Evolutionary conservation across 805 yeast genomes (phyloP), one percentile per base, ranked within the genome.

Genomic region (Cyberlindnera mississippiensis): DNA sequence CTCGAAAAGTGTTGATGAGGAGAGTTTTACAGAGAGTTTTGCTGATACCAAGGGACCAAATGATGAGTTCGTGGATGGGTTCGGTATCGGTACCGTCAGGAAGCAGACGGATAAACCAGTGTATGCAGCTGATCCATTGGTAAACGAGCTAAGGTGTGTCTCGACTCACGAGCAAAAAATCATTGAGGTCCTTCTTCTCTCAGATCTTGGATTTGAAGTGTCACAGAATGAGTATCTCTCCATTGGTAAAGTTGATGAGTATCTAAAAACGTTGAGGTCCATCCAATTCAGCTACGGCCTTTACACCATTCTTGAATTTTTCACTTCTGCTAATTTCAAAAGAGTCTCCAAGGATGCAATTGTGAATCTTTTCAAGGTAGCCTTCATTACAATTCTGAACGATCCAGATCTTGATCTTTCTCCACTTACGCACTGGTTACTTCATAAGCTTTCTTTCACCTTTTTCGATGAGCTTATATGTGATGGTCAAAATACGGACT

Each of bases 81-180:
- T 57, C 46, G 58, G 52, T 17, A 33, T 57, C 46, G 58, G 52
- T 16, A 33, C 28, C 2, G 47, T 57, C 5, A 40, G 59, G 42
- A 54, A 44, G 18, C 52, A 43, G n/a, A 37, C 37, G 3, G 44
- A 45, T 4, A 12, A 24, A n/a, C 4, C 17, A 2, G 20, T 11
- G 12, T 26, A 9, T 4, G 20, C 41, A 7, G 7, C 24, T 0
- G 33, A 28, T 9, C 13, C 37, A 6, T 13, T 40, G 2, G 38
- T 39, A 11, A 15, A 42, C 11, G 51, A 53, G 9, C n/a, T 56
- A 11, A 6, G 14, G 3, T 32, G 29, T 16, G n/a, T 38, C 4
- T 35, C 42, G 3, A 37, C 51, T 4, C 14, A 28, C 9, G 58
- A 55, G 9, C 56, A 51, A 29, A 35, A 29, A 8, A 3, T 27